phyloP scores from a whole-genome alignment of 345 rosid genomes.

The Aquilaria sinensis region DNA sequence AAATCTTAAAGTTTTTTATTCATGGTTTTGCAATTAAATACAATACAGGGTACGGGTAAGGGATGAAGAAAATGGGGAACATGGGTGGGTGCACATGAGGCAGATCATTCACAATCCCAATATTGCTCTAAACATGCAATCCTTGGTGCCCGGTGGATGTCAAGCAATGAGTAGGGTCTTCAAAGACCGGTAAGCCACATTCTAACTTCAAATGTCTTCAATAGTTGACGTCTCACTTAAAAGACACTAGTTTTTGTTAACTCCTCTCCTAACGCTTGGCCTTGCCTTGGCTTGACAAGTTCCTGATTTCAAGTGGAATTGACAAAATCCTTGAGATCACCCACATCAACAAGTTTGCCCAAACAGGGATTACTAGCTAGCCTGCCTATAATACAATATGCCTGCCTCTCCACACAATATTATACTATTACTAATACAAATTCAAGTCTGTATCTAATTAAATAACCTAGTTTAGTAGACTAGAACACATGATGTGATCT shows the following conservation, averaged over 20 bases:
- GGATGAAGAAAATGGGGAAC: conserved; percentile 42
- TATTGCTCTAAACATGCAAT: conserved; percentile 77
- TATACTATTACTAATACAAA: too few relatives aligned
- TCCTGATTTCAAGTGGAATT: conserved; percentile 54
- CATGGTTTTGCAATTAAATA: too few relatives aligned
- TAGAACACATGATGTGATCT: too few relatives aligned
- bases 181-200: conserved; percentile 39
- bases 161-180: conserved; percentile 42
- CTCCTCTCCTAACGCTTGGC: too few relatives aligned
- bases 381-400: too few relatives aligned
- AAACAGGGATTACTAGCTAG: neutral
- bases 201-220: too few relatives aligned
- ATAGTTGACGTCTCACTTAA: too few relatives aligned
- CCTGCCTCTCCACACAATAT: too few relatives aligned
- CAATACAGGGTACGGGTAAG: conserved; percentile 68
- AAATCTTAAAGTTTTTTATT: too few relatives aligned
- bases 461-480: too few relatives aligned
- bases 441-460: too few relatives aligned
- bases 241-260: too few relatives aligned
- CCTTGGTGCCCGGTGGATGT: conserved; percentile 61
- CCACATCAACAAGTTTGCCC: conserved; percentile 41
- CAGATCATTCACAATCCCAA: conserved; percentile 96
- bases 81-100: conserved; percentile 81
- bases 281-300: conserved; percentile 33
- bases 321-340: conserved; percentile 51